Evolutionary conservation across 1,284 basidiomycete genomes (phyloP).

Genomic region (Amylostereum chailletii): DNA sequence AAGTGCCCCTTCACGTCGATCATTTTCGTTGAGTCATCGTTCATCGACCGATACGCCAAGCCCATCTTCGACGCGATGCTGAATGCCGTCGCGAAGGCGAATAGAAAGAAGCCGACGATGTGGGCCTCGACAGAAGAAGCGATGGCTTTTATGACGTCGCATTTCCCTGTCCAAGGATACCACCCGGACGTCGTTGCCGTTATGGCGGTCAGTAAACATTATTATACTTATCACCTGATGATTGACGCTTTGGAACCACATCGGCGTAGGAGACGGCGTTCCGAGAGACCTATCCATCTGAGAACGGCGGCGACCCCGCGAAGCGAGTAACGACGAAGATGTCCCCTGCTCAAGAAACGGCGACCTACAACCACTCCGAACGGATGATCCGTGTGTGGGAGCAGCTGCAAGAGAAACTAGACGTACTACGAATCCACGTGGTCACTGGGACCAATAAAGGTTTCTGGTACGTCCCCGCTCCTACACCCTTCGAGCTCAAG

Average conservation of each 20-base stretch:
- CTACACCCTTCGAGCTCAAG: neutral
- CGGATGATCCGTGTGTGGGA: constrained; percentile 5
- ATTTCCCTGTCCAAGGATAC: constrained; percentile 11
- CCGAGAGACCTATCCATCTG: constrained; percentile 7
- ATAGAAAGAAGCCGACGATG: constrained; percentile 6
- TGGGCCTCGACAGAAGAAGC: constrained; percentile 13
- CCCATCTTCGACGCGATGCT: constrained; percentile 8
- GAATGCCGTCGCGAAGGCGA: constrained; percentile 8
- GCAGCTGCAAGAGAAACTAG: constrained; percentile 9
- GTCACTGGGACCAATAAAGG: constrained; percentile 7
- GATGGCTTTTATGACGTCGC: constrained; percentile 12
- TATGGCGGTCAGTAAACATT: constrained; percentile 3
- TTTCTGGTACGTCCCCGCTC: constrained; percentile 7
- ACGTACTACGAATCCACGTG: constrained; percentile 10
- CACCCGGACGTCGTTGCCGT: constrained; percentile 11
- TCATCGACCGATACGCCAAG: constrained; percentile 8
- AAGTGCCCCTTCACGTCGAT: no score
- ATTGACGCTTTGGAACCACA: neutral
- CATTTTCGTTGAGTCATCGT: constrained; percentile 12
- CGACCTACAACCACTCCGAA: constrained; percentile 9
- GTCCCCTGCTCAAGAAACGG: constrained; percentile 12
- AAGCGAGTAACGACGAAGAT: constrained; percentile 15
- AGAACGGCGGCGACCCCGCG: constrained; percentile 5
- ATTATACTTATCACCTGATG: neutral
- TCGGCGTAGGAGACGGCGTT: constrained; percentile 12